Evolutionary conservation across 768 basidiomycete genomes (phyloP).

Genomic region (Psilocybe cyanescens): DNA sequence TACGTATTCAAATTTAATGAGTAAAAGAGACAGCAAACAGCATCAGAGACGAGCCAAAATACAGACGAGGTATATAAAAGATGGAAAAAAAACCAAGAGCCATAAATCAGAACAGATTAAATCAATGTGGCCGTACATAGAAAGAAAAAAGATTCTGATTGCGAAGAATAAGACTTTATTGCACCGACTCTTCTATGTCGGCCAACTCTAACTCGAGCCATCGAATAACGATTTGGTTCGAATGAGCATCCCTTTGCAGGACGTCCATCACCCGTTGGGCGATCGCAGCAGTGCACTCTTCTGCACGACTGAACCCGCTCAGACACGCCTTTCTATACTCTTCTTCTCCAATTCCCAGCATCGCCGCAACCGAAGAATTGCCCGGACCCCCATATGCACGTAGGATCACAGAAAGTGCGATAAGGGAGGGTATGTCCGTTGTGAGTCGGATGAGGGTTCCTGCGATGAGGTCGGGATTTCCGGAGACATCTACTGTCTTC

Average conservation of each 20-base stretch:
- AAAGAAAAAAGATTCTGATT: background rate
- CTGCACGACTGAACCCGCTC: slow-evolving; percentile 76
- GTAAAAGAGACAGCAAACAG: background rate
- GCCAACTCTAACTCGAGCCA: slow-evolving; percentile 56
- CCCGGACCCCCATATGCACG: slow-evolving; percentile 43
- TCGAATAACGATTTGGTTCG: slow-evolving; percentile 39
- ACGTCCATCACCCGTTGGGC: slow-evolving; percentile 59
- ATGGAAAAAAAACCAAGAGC: background rate
- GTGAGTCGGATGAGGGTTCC: slow-evolving; percentile 57
- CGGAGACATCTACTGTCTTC: slow-evolving; percentile 18
- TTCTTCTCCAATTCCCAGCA: slow-evolving; percentile 62
- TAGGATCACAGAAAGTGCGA: slow-evolving; percentile 72
- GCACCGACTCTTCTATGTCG: slow-evolving; percentile 25
- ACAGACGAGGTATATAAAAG: background rate
- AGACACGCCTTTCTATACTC: slow-evolving; percentile 73
- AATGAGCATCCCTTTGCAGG: slow-evolving; percentile 37
- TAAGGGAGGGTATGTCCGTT: slow-evolving; percentile 70
- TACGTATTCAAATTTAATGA: background rate
- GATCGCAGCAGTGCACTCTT: slow-evolving; percentile 67
- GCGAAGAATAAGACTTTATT: slow-evolving; percentile 4
- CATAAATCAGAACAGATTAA: background rate
- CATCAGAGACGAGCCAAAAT: background rate
- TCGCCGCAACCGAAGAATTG: slow-evolving; percentile 48
- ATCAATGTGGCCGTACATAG: background rate
- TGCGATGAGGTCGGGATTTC: slow-evolving; percentile 31